These are phyloP conservation scores for Allium sativum DNA, from an alignment of 106 monocot species.

Conservation along the genomic window DNA sequence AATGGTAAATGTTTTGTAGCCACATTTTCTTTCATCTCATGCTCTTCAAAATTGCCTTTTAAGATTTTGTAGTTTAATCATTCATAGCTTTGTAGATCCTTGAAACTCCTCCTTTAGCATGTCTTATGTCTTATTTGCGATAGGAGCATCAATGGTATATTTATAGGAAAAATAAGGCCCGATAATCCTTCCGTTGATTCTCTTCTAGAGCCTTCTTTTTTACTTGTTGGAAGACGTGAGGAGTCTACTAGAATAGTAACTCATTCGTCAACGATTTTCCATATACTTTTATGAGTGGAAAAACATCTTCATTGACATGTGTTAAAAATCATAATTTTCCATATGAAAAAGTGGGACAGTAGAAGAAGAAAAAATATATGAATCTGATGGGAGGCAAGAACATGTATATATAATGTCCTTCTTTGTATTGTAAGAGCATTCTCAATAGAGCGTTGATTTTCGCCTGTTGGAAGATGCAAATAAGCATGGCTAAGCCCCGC, in stretches of 20 bases:
- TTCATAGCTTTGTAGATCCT: background rate
- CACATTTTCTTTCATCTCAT: too few species aligned
- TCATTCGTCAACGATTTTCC: background rate
- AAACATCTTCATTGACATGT: background rate
- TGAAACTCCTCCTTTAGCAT: background rate
- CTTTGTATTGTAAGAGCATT: too few species aligned
- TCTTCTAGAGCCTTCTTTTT: background rate
- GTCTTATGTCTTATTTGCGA: background rate
- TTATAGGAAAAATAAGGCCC: background rate
- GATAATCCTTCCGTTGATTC: background rate
- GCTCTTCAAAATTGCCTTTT: too few species aligned
- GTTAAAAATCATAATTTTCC: background rate
- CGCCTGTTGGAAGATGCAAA: too few species aligned
- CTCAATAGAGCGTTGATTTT: too few species aligned
- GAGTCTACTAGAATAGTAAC: background rate
- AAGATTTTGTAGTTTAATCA: too few species aligned
- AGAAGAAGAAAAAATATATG: background rate
- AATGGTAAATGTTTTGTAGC: too few species aligned
- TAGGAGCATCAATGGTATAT: background rate
- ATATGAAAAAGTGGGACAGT: background rate
- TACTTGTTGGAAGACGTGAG: background rate
- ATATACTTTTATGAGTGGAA: background rate
- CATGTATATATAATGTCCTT: too few species aligned
- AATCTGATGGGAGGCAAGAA: too few species aligned
- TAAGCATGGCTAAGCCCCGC: too few species aligned